phyloP scores from a whole-genome alignment of 345 rosid species.

The Cardiospermum halicacabum region DNA sequence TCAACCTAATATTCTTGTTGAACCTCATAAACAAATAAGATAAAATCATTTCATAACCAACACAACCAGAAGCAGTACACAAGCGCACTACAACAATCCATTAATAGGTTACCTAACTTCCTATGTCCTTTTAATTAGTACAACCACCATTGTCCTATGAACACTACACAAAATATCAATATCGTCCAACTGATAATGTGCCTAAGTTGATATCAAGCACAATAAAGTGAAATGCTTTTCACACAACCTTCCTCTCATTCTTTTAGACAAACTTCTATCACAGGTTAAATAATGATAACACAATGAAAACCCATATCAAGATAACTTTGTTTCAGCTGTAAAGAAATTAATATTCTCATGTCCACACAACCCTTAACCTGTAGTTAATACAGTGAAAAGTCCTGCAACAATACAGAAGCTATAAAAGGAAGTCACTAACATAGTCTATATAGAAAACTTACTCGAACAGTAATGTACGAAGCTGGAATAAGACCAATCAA shows the following conservation, averaged over 20 bases:
- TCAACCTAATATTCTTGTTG: neutral
- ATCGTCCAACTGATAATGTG: neutral
- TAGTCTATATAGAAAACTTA: constrained; percentile 27
- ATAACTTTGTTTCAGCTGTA: neutral
- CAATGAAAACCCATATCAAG: neutral
- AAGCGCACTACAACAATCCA: neutral
- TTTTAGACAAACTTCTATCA: neutral
- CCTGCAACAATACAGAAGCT: constrained; percentile 2
- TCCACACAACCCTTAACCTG: neutral
- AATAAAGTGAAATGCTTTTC: neutral
- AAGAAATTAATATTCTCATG: neutral
- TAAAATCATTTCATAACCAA: neutral
- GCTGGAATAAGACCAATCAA: constrained; percentile 90
- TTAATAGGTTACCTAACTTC: neutral
- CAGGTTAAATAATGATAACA: neutral
- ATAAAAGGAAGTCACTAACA: constrained; percentile 10
- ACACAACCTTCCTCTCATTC: neutral
- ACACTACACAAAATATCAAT: neutral
- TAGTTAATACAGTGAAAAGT: neutral
- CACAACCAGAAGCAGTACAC: neutral
- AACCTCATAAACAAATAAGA: neutral
- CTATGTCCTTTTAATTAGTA: neutral
- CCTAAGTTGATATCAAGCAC: neutral
- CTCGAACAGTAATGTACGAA: constrained; percentile 86
- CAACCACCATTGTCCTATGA: neutral